Base-by-base conservation (phyloP, 805 yeast genomes). In the Ogataea trehalophila region DNA sequence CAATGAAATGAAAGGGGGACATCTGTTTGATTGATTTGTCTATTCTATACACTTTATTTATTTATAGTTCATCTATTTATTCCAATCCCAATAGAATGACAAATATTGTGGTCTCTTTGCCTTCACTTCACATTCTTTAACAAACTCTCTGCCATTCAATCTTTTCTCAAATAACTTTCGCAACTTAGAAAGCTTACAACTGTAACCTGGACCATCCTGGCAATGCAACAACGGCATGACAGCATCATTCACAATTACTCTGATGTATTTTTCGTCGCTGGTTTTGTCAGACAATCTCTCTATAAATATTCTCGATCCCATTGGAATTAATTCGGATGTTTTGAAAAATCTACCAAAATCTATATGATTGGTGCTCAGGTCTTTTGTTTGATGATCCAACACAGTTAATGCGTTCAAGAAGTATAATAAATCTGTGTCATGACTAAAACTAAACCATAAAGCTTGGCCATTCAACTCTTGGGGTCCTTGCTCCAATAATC, bases 401-500 rank as follows among this genome's bases (percentile, higher is more conserved):
- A 86, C 61, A 7, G 88, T 90, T 42, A 86, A 65, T 2, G 92
- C 86, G 29, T 87, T 70, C 56, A 83, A 68, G 55, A 75, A 81
- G 38, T 82, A 70, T 52, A 80, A 70, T 38, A 87, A 65, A 52
- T 83, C 85, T 36, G 84, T 76, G 61, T 88, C 95, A 59, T 88
- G 95, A 15, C 87, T 73, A 69, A 87, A 83, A 54, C 81, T 84
- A 54, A 85, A 71, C 72, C 83, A 83, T 41, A 85, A 70, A 63
- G 77, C 51, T 39, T 57, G 55, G 6, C 48, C 40, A 8, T 45
- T 34, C n/a, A 37, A 41, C 13, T 45, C 37, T 37, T 53, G 54
- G 3, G 57, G 54, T 37, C 58, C 51, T 43, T 63, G 57, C 37
- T 60, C 57, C 42, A 62, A 49, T 9, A 61, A 51, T 4, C 51